Evolutionary conservation across 2,329 filamentous ascomycete genomes (phyloP).

Genomic region (Calonectria naviculata): DNA sequence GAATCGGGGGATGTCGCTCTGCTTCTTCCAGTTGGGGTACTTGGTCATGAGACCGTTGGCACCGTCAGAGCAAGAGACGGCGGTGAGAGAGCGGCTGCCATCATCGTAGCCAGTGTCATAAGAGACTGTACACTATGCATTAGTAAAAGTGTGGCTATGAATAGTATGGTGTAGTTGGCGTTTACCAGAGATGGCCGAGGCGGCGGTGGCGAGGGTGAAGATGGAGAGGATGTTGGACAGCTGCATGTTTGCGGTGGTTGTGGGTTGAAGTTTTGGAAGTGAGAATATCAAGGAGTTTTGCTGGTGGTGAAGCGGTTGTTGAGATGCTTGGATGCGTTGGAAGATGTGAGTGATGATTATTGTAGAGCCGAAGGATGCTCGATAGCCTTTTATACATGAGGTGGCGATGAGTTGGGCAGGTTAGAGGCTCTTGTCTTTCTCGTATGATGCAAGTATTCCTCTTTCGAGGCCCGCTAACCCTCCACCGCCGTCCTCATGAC

Average conservation of each 20-base stretch:
- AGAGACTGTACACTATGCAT: constrained; percentile 61
- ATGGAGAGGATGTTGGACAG: constrained; percentile 52
- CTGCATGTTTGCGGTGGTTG: constrained; percentile 53
- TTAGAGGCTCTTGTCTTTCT: not conserved
- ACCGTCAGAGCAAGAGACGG: constrained; percentile 76
- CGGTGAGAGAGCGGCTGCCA: constrained; percentile 61
- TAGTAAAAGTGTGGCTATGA: constrained; percentile 2
- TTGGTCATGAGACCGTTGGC: constrained; percentile 71
- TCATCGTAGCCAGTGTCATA: constrained; percentile 81
- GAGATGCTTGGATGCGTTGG: not conserved
- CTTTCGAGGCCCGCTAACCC: not conserved
- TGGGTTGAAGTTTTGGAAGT: constrained; percentile 22
- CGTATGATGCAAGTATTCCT: not conserved
- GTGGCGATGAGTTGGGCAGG: not conserved
- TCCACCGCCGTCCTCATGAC: not conserved
- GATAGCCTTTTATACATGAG: not conserved
- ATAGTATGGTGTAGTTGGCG: not conserved
- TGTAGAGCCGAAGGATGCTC: not conserved
- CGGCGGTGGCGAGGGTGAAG: constrained; percentile 50
- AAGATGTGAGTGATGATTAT: not conserved
- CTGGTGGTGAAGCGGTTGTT: constrained; percentile 4
- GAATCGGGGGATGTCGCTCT: constrained; percentile 62
- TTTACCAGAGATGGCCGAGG: constrained; percentile 50
- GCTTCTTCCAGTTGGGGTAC: constrained; percentile 67
- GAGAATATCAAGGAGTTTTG: not conserved